phyloP scores from a whole-genome alignment of 2,329 filamentous ascomycete species.

The Cladosporium colombiae region DNA sequence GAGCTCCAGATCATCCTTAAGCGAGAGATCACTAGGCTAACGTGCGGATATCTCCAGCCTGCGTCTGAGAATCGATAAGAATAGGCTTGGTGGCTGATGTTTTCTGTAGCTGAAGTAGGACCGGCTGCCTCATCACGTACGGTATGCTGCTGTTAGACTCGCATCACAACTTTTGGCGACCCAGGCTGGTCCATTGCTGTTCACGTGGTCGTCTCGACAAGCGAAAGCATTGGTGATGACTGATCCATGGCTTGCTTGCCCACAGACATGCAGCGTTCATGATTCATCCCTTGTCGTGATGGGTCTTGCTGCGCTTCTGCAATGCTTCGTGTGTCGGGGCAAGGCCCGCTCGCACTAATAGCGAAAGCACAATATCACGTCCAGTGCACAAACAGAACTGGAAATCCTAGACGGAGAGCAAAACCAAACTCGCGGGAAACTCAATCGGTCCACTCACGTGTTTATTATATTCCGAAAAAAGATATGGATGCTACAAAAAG shows the following conservation, averaged over 20 bases:
- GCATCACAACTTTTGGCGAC: background rate
- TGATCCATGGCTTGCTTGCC: background rate
- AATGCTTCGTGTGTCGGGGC: too few species aligned
- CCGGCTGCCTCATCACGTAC: background rate
- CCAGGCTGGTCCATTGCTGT: background rate
- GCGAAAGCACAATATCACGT: background rate
- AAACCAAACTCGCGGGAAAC: background rate
- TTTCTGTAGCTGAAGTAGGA: background rate
- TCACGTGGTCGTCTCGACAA: background rate
- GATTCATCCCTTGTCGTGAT: too few species aligned
- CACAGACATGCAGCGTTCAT: background rate
- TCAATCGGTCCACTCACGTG: conserved; percentile 17
- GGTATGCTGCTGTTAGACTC: background rate
- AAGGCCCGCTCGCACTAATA: background rate
- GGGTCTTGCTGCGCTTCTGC: too few species aligned
- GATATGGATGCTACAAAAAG: conserved; percentile 1
- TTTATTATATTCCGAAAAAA: conserved; percentile 15
- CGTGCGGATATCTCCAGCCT: background rate
- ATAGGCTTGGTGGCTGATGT: background rate
- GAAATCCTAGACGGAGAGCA: background rate
- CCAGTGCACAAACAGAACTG: background rate
- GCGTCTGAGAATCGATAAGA: background rate
- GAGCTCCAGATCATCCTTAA: conserved; percentile 1
- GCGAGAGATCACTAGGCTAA: conserved; percentile 2
- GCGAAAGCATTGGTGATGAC: background rate